Base-by-base conservation (phyloP, 129 eudicot genomes). In the Lonicera japonica region DNA sequence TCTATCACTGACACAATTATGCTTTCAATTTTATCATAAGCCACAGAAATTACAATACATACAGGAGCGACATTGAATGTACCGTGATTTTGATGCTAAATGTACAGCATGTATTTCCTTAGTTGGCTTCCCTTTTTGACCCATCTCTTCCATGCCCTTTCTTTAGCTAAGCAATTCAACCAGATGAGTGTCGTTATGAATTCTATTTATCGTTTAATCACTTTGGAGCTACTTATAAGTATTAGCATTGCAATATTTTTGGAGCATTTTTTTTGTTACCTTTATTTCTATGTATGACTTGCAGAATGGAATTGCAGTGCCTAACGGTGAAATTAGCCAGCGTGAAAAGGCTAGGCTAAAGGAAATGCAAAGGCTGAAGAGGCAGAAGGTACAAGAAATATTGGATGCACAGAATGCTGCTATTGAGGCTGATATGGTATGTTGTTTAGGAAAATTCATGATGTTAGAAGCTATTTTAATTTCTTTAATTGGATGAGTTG, bases 401-500 rank as follows among this genome's bases (percentile, higher is more conserved):
- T 64, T 91, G 66, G 94, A 84, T 61, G 79, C 75, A 5, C 97
- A 91, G 71, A 91, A 91, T 82, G 95, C 95, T 66, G 72, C 87
- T 20, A 68, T 91, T 41, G 95, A 91, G 61, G 95, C 97, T 48
- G 97, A 82, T 51, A 91, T 91, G 95, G 97, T 91, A 34, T 16
- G 81, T 69, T 46, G 29, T 29, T 25, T 21, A 10, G 21, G 25
- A 56, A 48, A 17, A 16, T 15, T 9, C 21, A 18, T 52, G 23
- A 40, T 14, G 6, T 20, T 36, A 41, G 40, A n/a, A n/a, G n/a
- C n/a, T n/a, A n/a, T n/a, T n/a, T n/a, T 13, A 39, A 18, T 14
- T 17, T n/a, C 8, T 23, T 6, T 21, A 36, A 16, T 36, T 58
- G 43, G 19, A 0, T 39, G 0, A 39, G 11, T 20, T 21, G 56